Percentiles rank a stretch among this genome's conserved stretches.
phyloP scores from a whole-genome alignment of 768 basidiomycete genomes.

The Rhizopogon vulgaris region DNA sequence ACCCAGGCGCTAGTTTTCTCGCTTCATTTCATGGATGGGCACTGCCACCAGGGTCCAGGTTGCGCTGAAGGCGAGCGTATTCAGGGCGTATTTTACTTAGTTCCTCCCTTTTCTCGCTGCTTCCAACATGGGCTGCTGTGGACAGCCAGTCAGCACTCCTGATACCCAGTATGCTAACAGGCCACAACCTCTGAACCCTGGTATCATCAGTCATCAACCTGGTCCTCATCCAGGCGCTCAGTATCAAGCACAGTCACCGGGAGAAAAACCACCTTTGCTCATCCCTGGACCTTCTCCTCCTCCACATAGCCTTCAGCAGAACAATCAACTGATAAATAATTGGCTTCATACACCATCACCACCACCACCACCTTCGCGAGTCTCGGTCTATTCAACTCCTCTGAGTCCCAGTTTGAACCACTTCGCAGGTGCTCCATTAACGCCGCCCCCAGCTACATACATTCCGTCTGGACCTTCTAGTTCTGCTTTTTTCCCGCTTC shows the following conservation, averaged over 20 bases:
- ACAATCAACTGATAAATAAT: constrained; percentile 18
- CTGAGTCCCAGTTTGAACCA: not conserved
- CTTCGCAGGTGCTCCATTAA: not conserved
- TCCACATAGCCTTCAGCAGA: constrained; percentile 29
- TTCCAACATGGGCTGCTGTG: constrained; percentile 61
- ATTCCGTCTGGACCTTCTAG: not conserved
- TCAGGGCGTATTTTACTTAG: not conserved
- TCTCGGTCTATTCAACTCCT: not conserved
- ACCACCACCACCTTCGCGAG: constrained; percentile 26
- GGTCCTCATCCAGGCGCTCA: constrained; percentile 28
- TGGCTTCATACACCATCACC: constrained; percentile 33
- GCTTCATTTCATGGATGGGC: not conserved
- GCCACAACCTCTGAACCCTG: constrained; percentile 20
- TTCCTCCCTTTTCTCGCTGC: constrained; percentile 2
- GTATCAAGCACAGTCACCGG: constrained; percentile 4
- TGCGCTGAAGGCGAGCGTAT: not conserved
- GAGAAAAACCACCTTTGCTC: constrained; percentile 39
- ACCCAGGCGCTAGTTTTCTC: not conserved
- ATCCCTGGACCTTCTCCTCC: constrained; percentile 40
- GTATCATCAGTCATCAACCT: constrained; percentile 50
- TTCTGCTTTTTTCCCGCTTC: constrained; percentile 6
- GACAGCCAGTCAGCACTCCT: constrained; percentile 32
- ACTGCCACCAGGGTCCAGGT: constrained; percentile 6
- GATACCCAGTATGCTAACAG: constrained; percentile 30
- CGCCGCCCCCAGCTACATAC: not conserved